phyloP scores from a whole-genome alignment of 768 basidiomycete genomes.

The Gloeostereum incarnatum region DNA sequence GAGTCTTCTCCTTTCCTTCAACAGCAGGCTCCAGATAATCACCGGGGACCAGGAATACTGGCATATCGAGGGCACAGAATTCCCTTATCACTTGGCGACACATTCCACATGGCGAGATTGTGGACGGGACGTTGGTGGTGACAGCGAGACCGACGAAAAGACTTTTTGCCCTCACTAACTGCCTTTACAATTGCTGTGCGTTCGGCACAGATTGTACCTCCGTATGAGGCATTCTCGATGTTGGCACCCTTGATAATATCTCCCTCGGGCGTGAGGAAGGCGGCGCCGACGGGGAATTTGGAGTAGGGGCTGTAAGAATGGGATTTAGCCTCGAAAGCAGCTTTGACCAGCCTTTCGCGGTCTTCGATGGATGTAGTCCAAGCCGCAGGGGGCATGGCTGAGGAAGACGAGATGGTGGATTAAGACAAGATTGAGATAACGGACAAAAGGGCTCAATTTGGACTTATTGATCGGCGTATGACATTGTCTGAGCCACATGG shows the following conservation, averaged over 20 bases:
- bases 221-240: slow-evolving; percentile 90
- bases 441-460: too few relatives aligned
- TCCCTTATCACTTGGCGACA: slow-evolving; percentile 90
- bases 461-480: too few relatives aligned
- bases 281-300: slow-evolving; percentile 89
- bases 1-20: slow-evolving; percentile 23
- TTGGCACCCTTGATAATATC: slow-evolving; percentile 79
- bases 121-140: slow-evolving; percentile 53
- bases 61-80: slow-evolving; percentile 70
- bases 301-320: slow-evolving; percentile 80
- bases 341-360: slow-evolving; percentile 39
- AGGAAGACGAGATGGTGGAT: too few relatives aligned
- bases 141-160: not conserved
- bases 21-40: slow-evolving; percentile 37
- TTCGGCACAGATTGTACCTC: slow-evolving; percentile 90
- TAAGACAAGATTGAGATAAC: too few relatives aligned
- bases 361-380: slow-evolving; percentile 30
- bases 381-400: slow-evolving; percentile 14
- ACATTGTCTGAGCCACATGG: too few relatives aligned
- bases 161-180: too few relatives aligned
- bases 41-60: slow-evolving; percentile 61
- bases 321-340: slow-evolving; percentile 60
- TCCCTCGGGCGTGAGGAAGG: slow-evolving; percentile 63
- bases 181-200: slow-evolving; percentile 94
- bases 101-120: slow-evolving; percentile 85